phyloP scores from a whole-genome alignment of 1,284 basidiomycete genomes.

The Volvariella volvacea region DNA sequence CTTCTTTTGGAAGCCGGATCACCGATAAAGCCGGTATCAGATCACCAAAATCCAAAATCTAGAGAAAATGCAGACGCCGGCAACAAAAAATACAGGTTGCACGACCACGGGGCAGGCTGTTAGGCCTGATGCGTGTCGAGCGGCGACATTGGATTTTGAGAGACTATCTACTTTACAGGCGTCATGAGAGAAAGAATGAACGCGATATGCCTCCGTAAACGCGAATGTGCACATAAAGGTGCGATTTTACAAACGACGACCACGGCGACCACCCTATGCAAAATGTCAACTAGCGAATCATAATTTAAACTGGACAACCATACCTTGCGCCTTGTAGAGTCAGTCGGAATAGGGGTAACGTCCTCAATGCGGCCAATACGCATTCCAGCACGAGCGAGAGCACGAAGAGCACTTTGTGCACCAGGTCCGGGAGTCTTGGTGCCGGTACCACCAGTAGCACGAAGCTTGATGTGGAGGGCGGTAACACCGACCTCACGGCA shows the following conservation, averaged over 20 bases:
- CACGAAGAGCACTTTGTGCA: constrained; percentile 97
- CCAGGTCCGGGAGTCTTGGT: constrained; percentile 99
- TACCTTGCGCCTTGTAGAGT: constrained; percentile 95
- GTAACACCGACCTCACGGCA: constrained; percentile 99
- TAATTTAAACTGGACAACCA: constrained; percentile 13
- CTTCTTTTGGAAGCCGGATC: no score
- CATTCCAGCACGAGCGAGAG: constrained; percentile 98
- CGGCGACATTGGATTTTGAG: constrained; percentile 55
- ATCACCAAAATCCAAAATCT: no score
- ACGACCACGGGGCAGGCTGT: constrained; percentile 73
- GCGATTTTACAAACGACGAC: constrained; percentile 79
- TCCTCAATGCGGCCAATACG: constrained; percentile 97
- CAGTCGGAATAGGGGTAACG: constrained; percentile 95
- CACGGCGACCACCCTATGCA: constrained; percentile 94
- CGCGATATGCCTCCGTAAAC: constrained; percentile 1
- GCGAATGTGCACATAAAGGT: constrained; percentile 3
- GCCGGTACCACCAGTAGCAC: constrained; percentile 96
- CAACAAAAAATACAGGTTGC: constrained; percentile 14
- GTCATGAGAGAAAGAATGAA: background rate
- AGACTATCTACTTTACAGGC: constrained; percentile 1
- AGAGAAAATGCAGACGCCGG: no score
- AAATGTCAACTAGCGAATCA: constrained; percentile 3
- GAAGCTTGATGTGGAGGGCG: constrained; percentile 95
- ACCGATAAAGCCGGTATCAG: no score
- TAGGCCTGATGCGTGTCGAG: constrained; percentile 71